Evolutionary conservation across 2,329 filamentous ascomycete species (phyloP).

Genomic region (Polychaeton citri): DNA sequence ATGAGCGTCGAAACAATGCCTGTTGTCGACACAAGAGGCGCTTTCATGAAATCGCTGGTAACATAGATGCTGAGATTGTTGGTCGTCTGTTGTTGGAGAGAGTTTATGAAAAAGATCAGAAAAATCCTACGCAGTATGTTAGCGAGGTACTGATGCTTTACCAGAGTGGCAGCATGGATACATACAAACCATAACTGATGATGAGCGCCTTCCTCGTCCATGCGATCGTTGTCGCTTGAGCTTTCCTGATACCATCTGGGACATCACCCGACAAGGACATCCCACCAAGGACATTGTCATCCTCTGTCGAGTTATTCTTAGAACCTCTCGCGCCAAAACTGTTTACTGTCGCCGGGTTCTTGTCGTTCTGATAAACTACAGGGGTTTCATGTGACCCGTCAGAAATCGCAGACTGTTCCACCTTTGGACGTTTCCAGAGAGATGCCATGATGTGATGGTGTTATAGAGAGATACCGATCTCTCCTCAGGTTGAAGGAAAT

Average conservation of each 20-base stretch:
- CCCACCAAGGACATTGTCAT: too few species aligned
- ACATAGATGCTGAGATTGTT: constrained; percentile 28
- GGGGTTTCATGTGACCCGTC: too few species aligned
- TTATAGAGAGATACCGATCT: too few species aligned
- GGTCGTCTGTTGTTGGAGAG: constrained; percentile 30
- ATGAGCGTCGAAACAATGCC: constrained; percentile 24
- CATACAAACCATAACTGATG: constrained; percentile 25
- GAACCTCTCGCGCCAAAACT: too few species aligned
- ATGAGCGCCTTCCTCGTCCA: constrained; percentile 26
- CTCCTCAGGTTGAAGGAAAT: too few species aligned
- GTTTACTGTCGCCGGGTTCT: too few species aligned
- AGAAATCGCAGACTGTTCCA: too few species aligned
- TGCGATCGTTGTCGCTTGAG: constrained; percentile 26
- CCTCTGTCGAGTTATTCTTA: too few species aligned
- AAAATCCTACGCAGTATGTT: constrained; percentile 27
- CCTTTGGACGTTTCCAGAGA: too few species aligned
- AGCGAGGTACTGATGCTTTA: neutral
- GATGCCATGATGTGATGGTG: too few species aligned
- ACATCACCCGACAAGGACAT: too few species aligned
- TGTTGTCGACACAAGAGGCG: constrained; percentile 23
- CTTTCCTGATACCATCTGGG: constrained; percentile 23
- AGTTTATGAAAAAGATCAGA: constrained; percentile 37
- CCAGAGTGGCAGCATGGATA: constrained; percentile 19
- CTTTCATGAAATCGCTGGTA: constrained; percentile 22
- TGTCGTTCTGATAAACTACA: too few species aligned